Evolutionary conservation across 2,329 filamentous ascomycete species (phyloP).

Genomic region (Sodiomyces alkalinus): DNA sequence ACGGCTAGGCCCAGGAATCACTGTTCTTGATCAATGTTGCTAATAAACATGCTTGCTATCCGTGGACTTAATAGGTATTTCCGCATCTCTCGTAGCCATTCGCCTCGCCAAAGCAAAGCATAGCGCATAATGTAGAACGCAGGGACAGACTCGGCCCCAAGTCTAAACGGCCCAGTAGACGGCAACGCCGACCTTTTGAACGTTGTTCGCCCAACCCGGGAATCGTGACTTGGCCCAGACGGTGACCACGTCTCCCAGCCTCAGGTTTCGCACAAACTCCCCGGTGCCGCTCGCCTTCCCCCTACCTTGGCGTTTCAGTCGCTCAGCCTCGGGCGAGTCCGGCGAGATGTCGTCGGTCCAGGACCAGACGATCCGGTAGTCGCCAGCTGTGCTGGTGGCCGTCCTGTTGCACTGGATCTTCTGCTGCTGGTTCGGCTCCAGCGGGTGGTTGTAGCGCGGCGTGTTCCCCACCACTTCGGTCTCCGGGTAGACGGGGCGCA

Average conservation of each 20-base stretch:
- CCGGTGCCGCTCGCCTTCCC: slow-evolving; percentile 36
- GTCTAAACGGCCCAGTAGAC: slow-evolving; percentile 45
- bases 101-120: too few relatives aligned
- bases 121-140: too few relatives aligned
- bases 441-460: slow-evolving; percentile 20
- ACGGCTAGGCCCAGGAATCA: too few relatives aligned
- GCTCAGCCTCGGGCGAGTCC: slow-evolving; percentile 22
- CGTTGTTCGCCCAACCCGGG: slow-evolving; percentile 33
- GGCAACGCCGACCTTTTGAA: slow-evolving; percentile 34
- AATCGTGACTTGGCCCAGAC: slow-evolving; percentile 47
- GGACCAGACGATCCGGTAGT: slow-evolving; percentile 37
- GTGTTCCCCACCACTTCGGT: slow-evolving; percentile 6
- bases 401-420: slow-evolving; percentile 33
- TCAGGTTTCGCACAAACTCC: slow-evolving; percentile 37
- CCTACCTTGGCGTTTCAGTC: slow-evolving; percentile 27
- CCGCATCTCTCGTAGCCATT: too few relatives aligned
- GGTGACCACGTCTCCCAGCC: slow-evolving; percentile 45
- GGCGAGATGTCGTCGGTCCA: slow-evolving; percentile 31
- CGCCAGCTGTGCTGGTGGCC: slow-evolving; percentile 16
- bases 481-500: slow-evolving; percentile 21
- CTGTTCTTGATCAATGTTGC: too few relatives aligned
- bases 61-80: too few relatives aligned
- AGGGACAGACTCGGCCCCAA: too few relatives aligned
- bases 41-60: too few relatives aligned
- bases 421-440: slow-evolving; percentile 18